Evolutionary conservation across 1,284 basidiomycete species (phyloP), one percentile per base, ranked within the genome.

Genomic region (Leccinum subrobustum): DNA sequence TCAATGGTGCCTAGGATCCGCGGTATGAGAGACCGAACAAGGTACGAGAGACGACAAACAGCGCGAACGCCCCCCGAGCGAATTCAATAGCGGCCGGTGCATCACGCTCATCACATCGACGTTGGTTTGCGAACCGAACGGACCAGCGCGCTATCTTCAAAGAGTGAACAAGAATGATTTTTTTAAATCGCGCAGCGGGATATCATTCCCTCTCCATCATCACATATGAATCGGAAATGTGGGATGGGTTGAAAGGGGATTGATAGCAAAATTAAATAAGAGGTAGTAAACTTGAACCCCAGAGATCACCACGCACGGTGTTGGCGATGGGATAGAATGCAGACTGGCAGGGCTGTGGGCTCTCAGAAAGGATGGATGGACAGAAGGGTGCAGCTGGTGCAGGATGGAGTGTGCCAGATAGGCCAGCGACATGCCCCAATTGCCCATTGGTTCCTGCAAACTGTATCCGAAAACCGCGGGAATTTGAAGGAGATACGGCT

Each of bases 1-100:
- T 53, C 11, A 47, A 23, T 51, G 60, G 58, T 18, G 57, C 68
- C 59, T 63, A 61, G 64, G 68, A 68, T 71, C 64, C 70, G 70
- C 68, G 68, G 70, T 60, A 18, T 18, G 48, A 55, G 60, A 54
- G 29, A 56, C 57, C 47, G 61, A 33, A 59, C 27, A 54, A 50
- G 47, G 51, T 35, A 51, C 27, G 18, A 50, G 48, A 47, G 35
- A 62, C 42, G 5, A 20, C 11, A 44, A 44, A 20, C 18, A 44
- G 42, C 42, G 48, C n/a, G 39, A 67, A 59, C 7, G 25, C 39
- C 37, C 20, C 33, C 52, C 57, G 4, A 42, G 31, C 37, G 51
- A 9, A 53, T 54, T 53, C 54, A 54, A 63, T 55, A 6, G 44
- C 7, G 47, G 44, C 16, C 31, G 3, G 16, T 12, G 50, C 42